Conservation (phyloP, 2,329 filamentous ascomycete genomes). For the Alternaria conjuncta region DNA sequence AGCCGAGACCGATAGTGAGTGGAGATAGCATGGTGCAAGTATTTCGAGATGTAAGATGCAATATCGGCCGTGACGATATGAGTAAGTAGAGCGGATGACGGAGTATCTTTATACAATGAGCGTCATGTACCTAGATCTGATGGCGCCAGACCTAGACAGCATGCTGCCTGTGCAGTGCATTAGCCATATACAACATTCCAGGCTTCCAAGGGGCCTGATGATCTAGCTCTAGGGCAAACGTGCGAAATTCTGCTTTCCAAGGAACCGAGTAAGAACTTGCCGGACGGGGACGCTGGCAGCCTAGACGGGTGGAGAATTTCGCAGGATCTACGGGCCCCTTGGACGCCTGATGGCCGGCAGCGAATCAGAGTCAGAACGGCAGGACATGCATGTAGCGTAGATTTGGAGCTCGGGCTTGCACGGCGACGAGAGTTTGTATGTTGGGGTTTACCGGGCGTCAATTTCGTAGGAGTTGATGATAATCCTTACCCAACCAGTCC, state of each 20-base stretch:
- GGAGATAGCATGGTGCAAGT: background rate
- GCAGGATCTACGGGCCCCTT: background rate
- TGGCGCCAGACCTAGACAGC: background rate
- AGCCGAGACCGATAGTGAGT: background rate
- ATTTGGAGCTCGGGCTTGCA: background rate
- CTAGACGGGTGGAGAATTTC: background rate
- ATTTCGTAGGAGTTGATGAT: background rate
- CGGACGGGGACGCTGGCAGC: background rate
- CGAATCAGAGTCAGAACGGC: background rate
- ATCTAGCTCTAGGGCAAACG: background rate
- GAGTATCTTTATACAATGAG: background rate
- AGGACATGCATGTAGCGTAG: background rate
- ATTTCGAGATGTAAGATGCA: background rate
- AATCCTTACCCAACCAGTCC: background rate
- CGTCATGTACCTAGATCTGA: background rate
- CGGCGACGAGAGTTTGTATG: background rate
- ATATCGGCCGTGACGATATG: background rate
- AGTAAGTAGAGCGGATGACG: background rate
- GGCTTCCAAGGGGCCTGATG: background rate
- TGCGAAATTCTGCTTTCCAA: background rate
- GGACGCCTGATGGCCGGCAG: background rate
- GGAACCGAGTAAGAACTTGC: background rate
- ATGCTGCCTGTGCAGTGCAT: background rate
- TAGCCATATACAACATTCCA: background rate
- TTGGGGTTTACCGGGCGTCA: background rate